A percentile compares a stretch with the other conserved stretches of the same genome.
Evolutionary conservation across 371 early-diverging fungal species (phyloP).

Genomic region (Mortierella sp.): DNA sequence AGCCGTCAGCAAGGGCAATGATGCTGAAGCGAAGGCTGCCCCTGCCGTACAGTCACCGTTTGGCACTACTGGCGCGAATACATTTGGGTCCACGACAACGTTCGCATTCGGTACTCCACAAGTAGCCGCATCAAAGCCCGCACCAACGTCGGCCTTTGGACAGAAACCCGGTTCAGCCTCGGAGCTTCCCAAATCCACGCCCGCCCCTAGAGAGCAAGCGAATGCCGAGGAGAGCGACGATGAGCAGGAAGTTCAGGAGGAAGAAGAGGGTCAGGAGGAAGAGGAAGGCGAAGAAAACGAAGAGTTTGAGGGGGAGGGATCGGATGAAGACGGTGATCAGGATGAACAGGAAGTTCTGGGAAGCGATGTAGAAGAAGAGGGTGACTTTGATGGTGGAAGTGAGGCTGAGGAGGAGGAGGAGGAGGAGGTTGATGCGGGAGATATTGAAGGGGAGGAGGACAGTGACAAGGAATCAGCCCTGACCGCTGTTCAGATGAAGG

Average conservation of each 20-base stretch:
- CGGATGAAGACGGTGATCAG: slow-evolving; percentile 4
- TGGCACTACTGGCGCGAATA: slow-evolving; percentile 18
- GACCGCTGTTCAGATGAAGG: slow-evolving; percentile 34
- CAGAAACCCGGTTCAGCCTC: background rate
- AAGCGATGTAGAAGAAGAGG: slow-evolving; percentile 38
- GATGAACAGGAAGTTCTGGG: slow-evolving; percentile 16
- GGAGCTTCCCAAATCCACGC: background rate
- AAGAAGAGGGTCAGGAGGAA: background rate
- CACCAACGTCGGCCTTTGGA: background rate
- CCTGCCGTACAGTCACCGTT: slow-evolving; percentile 17
- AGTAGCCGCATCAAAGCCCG: background rate
- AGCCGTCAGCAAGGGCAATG: slow-evolving; percentile 17
- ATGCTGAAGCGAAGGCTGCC: background rate
- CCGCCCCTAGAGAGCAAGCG: background rate
- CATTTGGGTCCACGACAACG: slow-evolving; percentile 36
- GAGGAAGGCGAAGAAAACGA: background rate
- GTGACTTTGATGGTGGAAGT: slow-evolving; percentile 10
- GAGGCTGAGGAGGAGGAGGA: slow-evolving; percentile 12
- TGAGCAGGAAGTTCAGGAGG: background rate
- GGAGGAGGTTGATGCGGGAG: slow-evolving; percentile 23
- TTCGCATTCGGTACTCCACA: slow-evolving; percentile 29
- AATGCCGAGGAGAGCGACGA: slow-evolving; percentile 10
- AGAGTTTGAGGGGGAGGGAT: background rate
- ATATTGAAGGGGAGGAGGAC: slow-evolving; percentile 23
- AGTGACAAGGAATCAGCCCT: slow-evolving; percentile 55